Base-by-base conservation (phyloP, 768 basidiomycete genomes). In the Lactarius evosmus region DNA sequence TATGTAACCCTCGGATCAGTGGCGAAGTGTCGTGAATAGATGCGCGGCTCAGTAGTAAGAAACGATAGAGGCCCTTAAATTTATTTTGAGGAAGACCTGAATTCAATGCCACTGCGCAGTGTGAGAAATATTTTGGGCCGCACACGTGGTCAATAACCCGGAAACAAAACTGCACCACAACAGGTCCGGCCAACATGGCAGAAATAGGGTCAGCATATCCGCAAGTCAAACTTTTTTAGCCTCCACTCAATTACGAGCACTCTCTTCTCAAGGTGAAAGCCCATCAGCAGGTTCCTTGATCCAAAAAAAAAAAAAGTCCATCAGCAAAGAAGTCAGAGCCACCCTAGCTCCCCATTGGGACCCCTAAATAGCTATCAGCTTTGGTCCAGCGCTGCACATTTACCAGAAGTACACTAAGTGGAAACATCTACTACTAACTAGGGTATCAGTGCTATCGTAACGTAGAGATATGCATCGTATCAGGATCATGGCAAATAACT, bases 401-500 rank as follows among this genome's bases (percentile, higher is more conserved):
- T n/a, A 53, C n/a, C 27, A 50, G 19, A 62, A 17, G 51, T 44
- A 58, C 14, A 53, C 29, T 14, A 8, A 27, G 38, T 57, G 4
- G 7, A 51, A 16, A 56, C 22, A 7, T 46, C 27, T 49, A 49
- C 12, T 14, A 27, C 22, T 25, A 27, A 5, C 11, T 14, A 25
- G 6, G 25, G 11, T 49, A 25, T 46, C 46, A 41, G 3, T 9
- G 8, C 40, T n/a, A 9, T 9, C 40, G 8, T 41, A 3, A 41
- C 8, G n/a, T 1, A 19, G 12, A 49, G 12, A 49, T 51, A 30
- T 29, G 27, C 11, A 52, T 29, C 7, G 29, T 32, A 52, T 29
- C 14, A 8, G 27, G 46, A 27, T 66, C 38, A 56, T 30, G 46
- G 36, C 32, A 67, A 51, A 30, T n/a, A 40, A 34, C 53, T 50